phyloP scores from a whole-genome alignment of 2,329 filamentous ascomycete species.

The Curvularia verruculosa region DNA sequence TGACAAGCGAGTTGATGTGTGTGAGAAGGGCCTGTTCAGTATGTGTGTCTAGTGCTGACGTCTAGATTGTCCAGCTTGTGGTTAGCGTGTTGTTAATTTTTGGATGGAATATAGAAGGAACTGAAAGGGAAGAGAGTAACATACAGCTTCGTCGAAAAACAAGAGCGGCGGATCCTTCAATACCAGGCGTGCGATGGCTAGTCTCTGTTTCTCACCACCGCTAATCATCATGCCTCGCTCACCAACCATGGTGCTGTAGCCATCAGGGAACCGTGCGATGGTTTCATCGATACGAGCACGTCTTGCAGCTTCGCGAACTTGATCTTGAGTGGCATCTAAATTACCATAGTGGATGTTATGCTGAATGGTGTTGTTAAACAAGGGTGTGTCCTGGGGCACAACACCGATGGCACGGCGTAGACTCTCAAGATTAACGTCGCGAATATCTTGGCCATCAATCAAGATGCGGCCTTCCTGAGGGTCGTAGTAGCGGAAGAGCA shows the following conservation, averaged over 20 bases:
- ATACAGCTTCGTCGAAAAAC: slow-evolving; percentile 89
- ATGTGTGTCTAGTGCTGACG: slow-evolving; percentile 88
- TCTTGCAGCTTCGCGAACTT: slow-evolving; percentile 77
- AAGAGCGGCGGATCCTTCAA: slow-evolving; percentile 88
- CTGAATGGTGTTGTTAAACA: slow-evolving; percentile 96
- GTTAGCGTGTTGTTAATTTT: slow-evolving; percentile 7
- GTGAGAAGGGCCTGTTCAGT: slow-evolving; percentile 88
- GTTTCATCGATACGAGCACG: slow-evolving; percentile 81
- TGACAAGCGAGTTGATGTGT: slow-evolving; percentile 91
- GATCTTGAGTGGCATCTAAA: slow-evolving; percentile 73
- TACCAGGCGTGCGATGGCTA: slow-evolving; percentile 82
- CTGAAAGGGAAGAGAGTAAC: slow-evolving; percentile 33
- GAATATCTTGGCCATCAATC: slow-evolving; percentile 92
- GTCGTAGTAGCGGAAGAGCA: slow-evolving; percentile 95
- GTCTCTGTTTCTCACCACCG: slow-evolving; percentile 88
- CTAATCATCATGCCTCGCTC: slow-evolving; percentile 97
- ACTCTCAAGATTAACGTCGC: slow-evolving; percentile 80
- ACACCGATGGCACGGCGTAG: slow-evolving; percentile 87
- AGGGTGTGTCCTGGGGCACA: slow-evolving; percentile 93
- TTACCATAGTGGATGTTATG: slow-evolving; percentile 95
- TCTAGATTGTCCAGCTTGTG: slow-evolving; percentile 50
- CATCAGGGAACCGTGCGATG: slow-evolving; percentile 78
- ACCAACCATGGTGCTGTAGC: slow-evolving; percentile 88
- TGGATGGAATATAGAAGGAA: not conserved
- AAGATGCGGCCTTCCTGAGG: slow-evolving; percentile 82